Evolutionary conservation across 257 asterid genomes (phyloP), one percentile per base, ranked within the genome.

Genomic region (Ballota nigra): DNA sequence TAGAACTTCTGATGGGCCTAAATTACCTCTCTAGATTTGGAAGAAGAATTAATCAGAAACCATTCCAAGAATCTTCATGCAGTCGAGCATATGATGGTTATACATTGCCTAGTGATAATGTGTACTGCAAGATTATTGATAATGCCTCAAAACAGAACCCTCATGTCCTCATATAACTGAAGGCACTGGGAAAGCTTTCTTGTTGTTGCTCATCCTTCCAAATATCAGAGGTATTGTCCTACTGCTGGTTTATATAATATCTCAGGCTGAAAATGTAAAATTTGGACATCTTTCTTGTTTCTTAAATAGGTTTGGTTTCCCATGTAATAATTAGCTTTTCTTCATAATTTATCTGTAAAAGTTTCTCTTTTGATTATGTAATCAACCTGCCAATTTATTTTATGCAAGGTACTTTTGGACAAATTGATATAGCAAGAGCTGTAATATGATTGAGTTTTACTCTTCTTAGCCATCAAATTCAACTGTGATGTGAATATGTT

Each of bases 1-100:
- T 86, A 19, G 92, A 92, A 66, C 95, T 90, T 63, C 86, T 92
- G 65, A 74, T 85, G 88, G 96, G 98, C 53, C 66, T 92, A 51
- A 92, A 87, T 76, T 90, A 84, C 75, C 92, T 92, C 45, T 82
- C 79, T 58, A 83, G 96, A 82, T 88, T 84, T 52, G 86, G 85
- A 56, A 76, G 80, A 31, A 85, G 87, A 72, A 63, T 78, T 47
- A 76, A 71, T 58, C 85, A 76, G 77, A 83, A 65, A 76, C 78
- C 90, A 4, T 76, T 79, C 10, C 68, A 73, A 70, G 89, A 83
- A 62, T 73, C 89, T 51, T 75, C 83, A 6, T 85, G 91, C 75
- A 76, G 82, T 59, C 80, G 85, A 55, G 76, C 82, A 34, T 82
- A 73, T 66, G 84, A 79, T 63, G 82, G 79, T 24, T 81, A 71